Evolutionary conservation across 202 grass and related monocot genomes (phyloP).

Genomic region (Zizania palustris): DNA sequence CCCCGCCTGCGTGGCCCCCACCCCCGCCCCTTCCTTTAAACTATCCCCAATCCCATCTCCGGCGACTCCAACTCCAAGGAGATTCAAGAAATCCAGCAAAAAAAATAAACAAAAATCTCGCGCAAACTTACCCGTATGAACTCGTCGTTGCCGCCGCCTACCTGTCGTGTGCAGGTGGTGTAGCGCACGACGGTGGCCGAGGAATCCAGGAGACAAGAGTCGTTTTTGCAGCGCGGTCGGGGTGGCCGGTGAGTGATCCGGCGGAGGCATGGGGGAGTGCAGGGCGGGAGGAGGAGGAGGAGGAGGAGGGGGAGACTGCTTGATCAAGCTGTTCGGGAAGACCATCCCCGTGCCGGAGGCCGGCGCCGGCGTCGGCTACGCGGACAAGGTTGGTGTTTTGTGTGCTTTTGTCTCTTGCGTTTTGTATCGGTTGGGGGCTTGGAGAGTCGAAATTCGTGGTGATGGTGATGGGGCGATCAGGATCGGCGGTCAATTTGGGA

Average conservation of each 20-base stretch:
- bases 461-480: not conserved
- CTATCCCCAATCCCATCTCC: constrained; percentile 48
- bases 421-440: not conserved
- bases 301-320: constrained; percentile 38
- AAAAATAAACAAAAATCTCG: not conserved
- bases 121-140: not conserved
- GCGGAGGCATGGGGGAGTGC: constrained; percentile 33
- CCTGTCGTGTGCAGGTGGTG: not conserved
- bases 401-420: not conserved
- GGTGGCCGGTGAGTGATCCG: not conserved
- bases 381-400: constrained; percentile 50
- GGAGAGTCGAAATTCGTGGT: no score
- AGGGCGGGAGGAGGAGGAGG: constrained; percentile 9
- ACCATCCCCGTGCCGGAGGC: constrained; percentile 63
- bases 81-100: not conserved
- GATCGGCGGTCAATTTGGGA: not conserved
- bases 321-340: constrained; percentile 93
- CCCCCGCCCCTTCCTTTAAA: constrained; percentile 46
- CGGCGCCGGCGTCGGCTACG: constrained; percentile 13
- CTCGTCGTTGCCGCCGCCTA: not conserved
- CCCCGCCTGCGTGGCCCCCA: no score
- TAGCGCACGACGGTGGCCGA: not conserved
- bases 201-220: not conserved
- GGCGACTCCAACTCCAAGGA: not conserved
- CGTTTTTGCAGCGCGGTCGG: not conserved